phyloP scores from a whole-genome alignment of 768 basidiomycete genomes.

The Leccinum disarticulatum region DNA sequence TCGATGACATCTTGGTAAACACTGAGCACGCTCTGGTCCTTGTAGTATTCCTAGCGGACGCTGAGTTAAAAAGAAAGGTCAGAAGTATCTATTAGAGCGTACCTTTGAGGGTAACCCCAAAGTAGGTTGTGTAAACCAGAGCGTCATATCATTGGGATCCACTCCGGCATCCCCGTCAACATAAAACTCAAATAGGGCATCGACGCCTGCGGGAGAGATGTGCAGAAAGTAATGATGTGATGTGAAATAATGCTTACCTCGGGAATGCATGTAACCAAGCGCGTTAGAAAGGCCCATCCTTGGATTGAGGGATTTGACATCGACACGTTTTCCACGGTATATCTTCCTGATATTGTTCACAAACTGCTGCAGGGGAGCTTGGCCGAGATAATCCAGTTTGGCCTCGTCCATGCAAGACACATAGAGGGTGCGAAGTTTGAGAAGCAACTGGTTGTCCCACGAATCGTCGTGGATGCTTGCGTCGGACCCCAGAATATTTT shows the following conservation, averaged over 20 bases:
- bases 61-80: neutral
- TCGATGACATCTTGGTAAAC: constrained; percentile 70
- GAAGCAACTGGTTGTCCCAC: constrained; percentile 55
- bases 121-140: constrained; percentile 82
- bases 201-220: constrained; percentile 53
- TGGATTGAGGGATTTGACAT: constrained; percentile 35
- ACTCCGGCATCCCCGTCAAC: constrained; percentile 86
- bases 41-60: constrained; percentile 76
- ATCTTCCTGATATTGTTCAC: constrained; percentile 59
- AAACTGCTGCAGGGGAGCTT: constrained; percentile 67
- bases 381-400: constrained; percentile 69
- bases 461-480: constrained; percentile 37
- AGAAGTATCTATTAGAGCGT: neutral
- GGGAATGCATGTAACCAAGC: constrained; percentile 82
- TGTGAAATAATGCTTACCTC: constrained; percentile 48
- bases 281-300: constrained; percentile 73
- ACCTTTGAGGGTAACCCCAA: constrained; percentile 90
- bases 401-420: constrained; percentile 80
- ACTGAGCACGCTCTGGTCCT: constrained; percentile 67
- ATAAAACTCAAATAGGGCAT: constrained; percentile 74
- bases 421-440: constrained; percentile 73
- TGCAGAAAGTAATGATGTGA: neutral
- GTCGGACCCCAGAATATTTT: constrained; percentile 60
- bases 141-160: constrained; percentile 81
- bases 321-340: constrained; percentile 53